These are phyloP conservation scores for Hamigera avellanea DNA, from an alignment of 495 filamentous ascomycete genomes.

Conservation along the genomic window DNA sequence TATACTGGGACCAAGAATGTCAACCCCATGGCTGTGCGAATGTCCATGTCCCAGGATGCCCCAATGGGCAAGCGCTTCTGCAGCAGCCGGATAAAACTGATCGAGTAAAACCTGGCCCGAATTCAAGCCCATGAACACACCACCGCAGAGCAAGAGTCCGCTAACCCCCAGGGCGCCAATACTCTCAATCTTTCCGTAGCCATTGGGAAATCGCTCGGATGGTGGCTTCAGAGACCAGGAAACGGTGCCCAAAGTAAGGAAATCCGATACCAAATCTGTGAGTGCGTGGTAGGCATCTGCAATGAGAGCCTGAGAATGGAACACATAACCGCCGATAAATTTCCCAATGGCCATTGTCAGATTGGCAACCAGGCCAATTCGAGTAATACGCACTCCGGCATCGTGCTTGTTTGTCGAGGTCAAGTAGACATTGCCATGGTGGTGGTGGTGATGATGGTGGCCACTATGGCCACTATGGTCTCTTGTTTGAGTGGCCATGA, in stretches of 20 bases:
- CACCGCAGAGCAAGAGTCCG: slow-evolving; percentile 74
- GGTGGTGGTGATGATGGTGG: slow-evolving; percentile 52
- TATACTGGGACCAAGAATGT: slow-evolving; percentile 59
- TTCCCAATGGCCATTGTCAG: slow-evolving; percentile 89
- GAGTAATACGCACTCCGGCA: slow-evolving; percentile 87
- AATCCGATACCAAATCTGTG: slow-evolving; percentile 87
- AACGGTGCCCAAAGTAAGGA: slow-evolving; percentile 87
- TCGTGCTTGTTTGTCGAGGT: slow-evolving; percentile 82
- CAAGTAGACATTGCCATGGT: slow-evolving; percentile 81
- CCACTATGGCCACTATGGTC: slow-evolving; percentile 20
- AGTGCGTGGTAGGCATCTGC: slow-evolving; percentile 93
- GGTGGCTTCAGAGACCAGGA: slow-evolving; percentile 81
- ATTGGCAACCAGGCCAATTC: slow-evolving; percentile 85
- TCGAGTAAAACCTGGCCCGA: slow-evolving; percentile 62
- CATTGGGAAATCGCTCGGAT: slow-evolving; percentile 68
- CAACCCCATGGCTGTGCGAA: slow-evolving; percentile 47
- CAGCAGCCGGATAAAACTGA: slow-evolving; percentile 68
- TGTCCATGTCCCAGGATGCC: slow-evolving; percentile 41
- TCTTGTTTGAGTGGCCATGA: slow-evolving; percentile 30
- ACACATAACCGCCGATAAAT: slow-evolving; percentile 80
- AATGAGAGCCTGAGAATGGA: slow-evolving; percentile 87
- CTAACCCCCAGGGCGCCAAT: slow-evolving; percentile 88
- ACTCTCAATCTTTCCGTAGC: slow-evolving; percentile 96
- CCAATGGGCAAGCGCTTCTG: slow-evolving; percentile 48
- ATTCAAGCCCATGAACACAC: slow-evolving; percentile 80